phyloP scores from a whole-genome alignment of 1,284 basidiomycete species.

The Peniophora sp. region DNA sequence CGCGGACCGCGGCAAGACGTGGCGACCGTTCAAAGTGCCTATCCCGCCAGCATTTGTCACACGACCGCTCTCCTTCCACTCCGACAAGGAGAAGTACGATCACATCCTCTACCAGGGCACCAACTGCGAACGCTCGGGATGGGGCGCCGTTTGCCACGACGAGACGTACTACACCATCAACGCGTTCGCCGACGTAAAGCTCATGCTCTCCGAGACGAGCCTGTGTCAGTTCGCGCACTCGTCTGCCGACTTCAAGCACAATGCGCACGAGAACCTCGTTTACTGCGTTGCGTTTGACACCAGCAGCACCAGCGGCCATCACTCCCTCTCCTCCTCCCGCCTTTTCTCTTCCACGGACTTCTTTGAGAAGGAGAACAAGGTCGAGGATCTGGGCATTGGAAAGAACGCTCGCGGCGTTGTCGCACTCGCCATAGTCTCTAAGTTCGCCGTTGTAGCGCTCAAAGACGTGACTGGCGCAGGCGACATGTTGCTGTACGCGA shows the following conservation, averaged over 20 bases:
- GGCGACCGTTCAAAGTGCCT: constrained; percentile 74
- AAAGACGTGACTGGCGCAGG: constrained; percentile 48
- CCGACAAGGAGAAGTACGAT: constrained; percentile 55
- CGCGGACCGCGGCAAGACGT: constrained; percentile 76
- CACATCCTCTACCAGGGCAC: constrained; percentile 84
- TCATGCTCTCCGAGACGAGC: constrained; percentile 62
- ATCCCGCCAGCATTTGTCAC: constrained; percentile 49
- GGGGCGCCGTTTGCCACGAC: constrained; percentile 66
- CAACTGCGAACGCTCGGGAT: constrained; percentile 55
- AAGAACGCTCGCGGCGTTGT: constrained; percentile 80
- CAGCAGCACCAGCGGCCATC: constrained; percentile 34
- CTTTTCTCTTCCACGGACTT: constrained; percentile 82
- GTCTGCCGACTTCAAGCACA: constrained; percentile 68
- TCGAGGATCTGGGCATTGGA: constrained; percentile 80
- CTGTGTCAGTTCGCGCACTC: constrained; percentile 85
- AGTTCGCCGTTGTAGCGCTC: constrained; percentile 84
- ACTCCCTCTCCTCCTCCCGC: constrained; percentile 57
- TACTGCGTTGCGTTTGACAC: constrained; percentile 84
- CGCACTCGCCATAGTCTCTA: constrained; percentile 85
- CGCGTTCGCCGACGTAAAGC: constrained; percentile 56
- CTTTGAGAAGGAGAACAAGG: constrained; percentile 53
- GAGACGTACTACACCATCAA: constrained; percentile 87
- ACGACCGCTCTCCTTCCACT: constrained; percentile 78
- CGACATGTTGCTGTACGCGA: constrained; percentile 82
- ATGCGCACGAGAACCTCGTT: constrained; percentile 65